phyloP scores from a whole-genome alignment of 2,329 filamentous ascomycete species.

The Lomentospora prolificans region DNA sequence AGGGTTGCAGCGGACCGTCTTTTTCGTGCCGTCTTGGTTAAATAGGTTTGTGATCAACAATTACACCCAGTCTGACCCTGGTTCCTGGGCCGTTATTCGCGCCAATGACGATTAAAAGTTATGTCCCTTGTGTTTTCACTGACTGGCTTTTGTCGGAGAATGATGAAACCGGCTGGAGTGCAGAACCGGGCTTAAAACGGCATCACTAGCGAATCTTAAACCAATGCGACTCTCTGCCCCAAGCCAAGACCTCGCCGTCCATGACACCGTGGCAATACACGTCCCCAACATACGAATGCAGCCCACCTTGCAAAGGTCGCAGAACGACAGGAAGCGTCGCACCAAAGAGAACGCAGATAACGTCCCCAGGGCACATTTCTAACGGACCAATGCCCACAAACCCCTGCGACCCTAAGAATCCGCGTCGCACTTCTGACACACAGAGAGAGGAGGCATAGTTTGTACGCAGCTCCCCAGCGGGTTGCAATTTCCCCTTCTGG shows the following conservation, averaged over 20 bases:
- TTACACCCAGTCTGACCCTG: background rate
- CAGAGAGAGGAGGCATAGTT: background rate
- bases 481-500: background rate
- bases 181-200: too few relatives aligned
- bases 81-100: background rate
- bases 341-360: background rate
- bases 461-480: background rate
- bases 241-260: slow-evolving; percentile 7
- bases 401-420: background rate
- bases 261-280: background rate
- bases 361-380: background rate
- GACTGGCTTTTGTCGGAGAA: too few relatives aligned
- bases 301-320: background rate
- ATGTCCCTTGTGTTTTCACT: background rate
- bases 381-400: background rate
- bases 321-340: background rate
- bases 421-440: background rate
- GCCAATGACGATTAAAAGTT: background rate
- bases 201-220: background rate
- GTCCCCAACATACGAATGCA: background rate
- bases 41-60: background rate
- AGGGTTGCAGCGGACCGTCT: background rate
- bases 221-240: background rate
- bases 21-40: background rate
- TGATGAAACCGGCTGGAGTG: too few relatives aligned